Percentiles rank a stretch among this genome's conserved stretches.
These are phyloP conservation scores for Blastobotrys terrestris DNA, from an alignment of 805 yeast genomes.

Conservation along the genomic window DNA sequence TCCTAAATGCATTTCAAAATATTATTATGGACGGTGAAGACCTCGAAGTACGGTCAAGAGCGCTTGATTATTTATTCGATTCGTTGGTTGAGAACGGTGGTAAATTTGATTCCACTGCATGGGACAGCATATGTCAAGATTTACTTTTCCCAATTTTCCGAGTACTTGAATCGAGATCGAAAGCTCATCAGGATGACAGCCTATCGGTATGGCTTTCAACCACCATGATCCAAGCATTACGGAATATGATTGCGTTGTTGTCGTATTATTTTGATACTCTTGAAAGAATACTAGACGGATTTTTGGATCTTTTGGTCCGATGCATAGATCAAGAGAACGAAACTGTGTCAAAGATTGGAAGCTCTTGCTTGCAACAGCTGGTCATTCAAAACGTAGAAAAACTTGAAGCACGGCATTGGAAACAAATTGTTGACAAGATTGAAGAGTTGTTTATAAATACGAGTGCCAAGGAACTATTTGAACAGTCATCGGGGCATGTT, in stretches of 20 bases:
- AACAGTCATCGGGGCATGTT: constrained; percentile 6
- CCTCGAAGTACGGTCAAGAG: constrained; percentile 86
- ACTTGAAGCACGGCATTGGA: constrained; percentile 71
- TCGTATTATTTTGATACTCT: constrained; percentile 75
- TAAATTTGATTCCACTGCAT: constrained; percentile 64
- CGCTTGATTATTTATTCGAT: constrained; percentile 77
- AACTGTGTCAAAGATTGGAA: constrained; percentile 91
- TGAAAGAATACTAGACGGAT: constrained; percentile 69
- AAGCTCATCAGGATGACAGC: constrained; percentile 57
- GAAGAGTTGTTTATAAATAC: constrained; percentile 69
- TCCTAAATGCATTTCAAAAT: constrained; percentile 78
- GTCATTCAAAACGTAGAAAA: constrained; percentile 66
- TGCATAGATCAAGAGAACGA: constrained; percentile 97
- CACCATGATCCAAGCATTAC: constrained; percentile 89
- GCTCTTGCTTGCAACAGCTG: constrained; percentile 77
- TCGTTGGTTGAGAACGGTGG: constrained; percentile 73
- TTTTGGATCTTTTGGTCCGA: constrained; percentile 66
- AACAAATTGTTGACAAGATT: constrained; percentile 56
- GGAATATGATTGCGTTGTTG: constrained; percentile 78
- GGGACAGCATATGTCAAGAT: constrained; percentile 76
- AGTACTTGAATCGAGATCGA: constrained; percentile 71
- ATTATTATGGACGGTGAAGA: constrained; percentile 92
- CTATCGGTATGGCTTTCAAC: constrained; percentile 95
- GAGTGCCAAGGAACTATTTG: constrained; percentile 77
- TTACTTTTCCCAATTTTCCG: constrained; percentile 87